Evolutionary conservation across 78 protist genomes (phyloP).

Genomic region (Kipferlia bialata): DNA sequence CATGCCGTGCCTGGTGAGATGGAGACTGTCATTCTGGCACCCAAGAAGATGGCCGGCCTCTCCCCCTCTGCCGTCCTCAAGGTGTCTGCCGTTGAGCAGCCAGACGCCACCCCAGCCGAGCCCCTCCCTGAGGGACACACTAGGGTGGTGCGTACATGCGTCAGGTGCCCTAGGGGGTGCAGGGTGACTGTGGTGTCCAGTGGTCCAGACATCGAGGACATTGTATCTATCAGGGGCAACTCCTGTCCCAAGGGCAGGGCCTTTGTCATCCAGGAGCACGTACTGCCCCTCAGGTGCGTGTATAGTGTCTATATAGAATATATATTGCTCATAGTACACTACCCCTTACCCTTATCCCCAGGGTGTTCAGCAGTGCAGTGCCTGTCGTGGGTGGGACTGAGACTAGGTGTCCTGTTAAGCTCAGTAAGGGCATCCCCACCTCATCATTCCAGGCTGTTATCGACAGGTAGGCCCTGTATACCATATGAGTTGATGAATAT

Average conservation of each 20-base stretch:
- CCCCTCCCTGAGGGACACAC: too few relatives aligned
- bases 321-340: too few relatives aligned
- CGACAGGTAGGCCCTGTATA: too few relatives aligned
- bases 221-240: neutral
- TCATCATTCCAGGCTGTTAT: too few relatives aligned
- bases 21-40: neutral
- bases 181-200: neutral
- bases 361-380: too few relatives aligned
- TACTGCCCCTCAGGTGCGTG: too few relatives aligned
- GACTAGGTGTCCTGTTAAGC: too few relatives aligned
- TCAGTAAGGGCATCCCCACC: too few relatives aligned
- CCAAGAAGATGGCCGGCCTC: neutral
- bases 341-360: too few relatives aligned
- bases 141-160: neutral
- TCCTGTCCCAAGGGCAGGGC: neutral
- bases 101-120: neutral
- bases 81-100: neutral
- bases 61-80: neutral
- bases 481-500: too few relatives aligned
- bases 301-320: too few relatives aligned
- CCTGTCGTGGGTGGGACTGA: too few relatives aligned
- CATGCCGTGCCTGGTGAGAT: neutral
- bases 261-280: neutral
- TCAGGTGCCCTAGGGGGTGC: conserved; percentile 1
- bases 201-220: neutral